Evolutionary conservation across 352 stramenopile species (phyloP).

Genomic region (Proteromonas lacertae): DNA sequence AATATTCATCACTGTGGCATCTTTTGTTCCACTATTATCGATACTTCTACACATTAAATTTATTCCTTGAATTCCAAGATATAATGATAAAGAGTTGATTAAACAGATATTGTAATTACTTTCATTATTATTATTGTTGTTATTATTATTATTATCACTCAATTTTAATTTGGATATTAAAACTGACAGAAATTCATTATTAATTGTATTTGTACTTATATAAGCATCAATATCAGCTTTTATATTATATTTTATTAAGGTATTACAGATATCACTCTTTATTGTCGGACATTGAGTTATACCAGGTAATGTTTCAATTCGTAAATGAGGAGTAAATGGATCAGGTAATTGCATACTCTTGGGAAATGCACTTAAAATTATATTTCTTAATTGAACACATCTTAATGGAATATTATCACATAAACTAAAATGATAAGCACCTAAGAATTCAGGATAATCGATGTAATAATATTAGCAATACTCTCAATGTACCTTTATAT

Average conservation of each 20-base stretch:
- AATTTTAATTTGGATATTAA: no score
- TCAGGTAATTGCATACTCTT: slow-evolving; percentile 79
- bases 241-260: slow-evolving; percentile 48
- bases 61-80: not conserved
- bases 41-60: slow-evolving; percentile 4
- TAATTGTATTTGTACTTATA: no score
- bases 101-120: no score
- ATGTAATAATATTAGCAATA: slow-evolving; percentile 84
- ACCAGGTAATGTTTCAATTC: slow-evolving; percentile 79
- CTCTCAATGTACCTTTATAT: slow-evolving; percentile 86
- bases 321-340: slow-evolving; percentile 80
- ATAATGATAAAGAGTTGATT: slow-evolving; percentile 19
- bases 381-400: slow-evolving; percentile 87
- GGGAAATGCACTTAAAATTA: slow-evolving; percentile 84
- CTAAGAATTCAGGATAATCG: slow-evolving; percentile 89
- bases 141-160: no score
- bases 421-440: slow-evolving; percentile 86
- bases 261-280: slow-evolving; percentile 58
- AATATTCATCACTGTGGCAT: slow-evolving; percentile 44
- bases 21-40: slow-evolving; percentile 10
- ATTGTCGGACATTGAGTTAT: slow-evolving; percentile 64
- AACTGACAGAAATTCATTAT: no score
- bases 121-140: no score
- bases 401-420: slow-evolving; percentile 80
- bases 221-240: slow-evolving; percentile 76